Evolutionary conservation across 192 early-diverging fungal genomes (phyloP), one percentile per base, ranked within the genome.

Genomic region (Dispira parvispora): DNA sequence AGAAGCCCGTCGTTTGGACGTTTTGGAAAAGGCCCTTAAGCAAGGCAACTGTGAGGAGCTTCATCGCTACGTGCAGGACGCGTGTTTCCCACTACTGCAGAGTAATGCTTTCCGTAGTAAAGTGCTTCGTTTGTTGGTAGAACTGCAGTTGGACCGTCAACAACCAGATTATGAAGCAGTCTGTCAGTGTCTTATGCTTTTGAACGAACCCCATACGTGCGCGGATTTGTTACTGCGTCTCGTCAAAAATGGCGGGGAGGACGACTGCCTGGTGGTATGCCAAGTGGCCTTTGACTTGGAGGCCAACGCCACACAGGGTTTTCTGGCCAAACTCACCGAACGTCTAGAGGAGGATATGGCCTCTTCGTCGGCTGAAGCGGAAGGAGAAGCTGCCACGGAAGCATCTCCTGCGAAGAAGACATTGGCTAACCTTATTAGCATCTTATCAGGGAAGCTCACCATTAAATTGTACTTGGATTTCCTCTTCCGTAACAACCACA

Each of bases 271-370:
- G 64, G 88, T 90, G 66, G 92, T 92, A 20, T 96, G 90, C 71
- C 96, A 99, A 77, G 86, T 99, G 62, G 92, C 94, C 0, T 99
- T 99, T 71, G 96, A 99, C 63, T 73, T 99, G 43, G 89, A 96
- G 68, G 91, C 88, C 56, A 94, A 91, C 69, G 92, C 92, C 43
- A 93, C 96, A 5, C 94, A 99, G 72, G 91, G 94, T 63, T 99
- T 97, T 63, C 80, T 93, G 52, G 75, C 77, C n/a, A 89, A 88
- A 42, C 88, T 99, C 11, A 64, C 82, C 10, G 65, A 63, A 1
- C 79, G 76, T 38, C 76, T 95, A 11, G 53, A 62, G 9, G 32
- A 1, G 32, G 32, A 38, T 38, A 38, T 38, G 32, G 3, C 32
- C 32, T 38, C 32, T 38, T 38, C 32, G 32, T 38, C 32, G 32